phyloP scores from a whole-genome alignment of 768 basidiomycete genomes.

The Chalciporus chontae region DNA sequence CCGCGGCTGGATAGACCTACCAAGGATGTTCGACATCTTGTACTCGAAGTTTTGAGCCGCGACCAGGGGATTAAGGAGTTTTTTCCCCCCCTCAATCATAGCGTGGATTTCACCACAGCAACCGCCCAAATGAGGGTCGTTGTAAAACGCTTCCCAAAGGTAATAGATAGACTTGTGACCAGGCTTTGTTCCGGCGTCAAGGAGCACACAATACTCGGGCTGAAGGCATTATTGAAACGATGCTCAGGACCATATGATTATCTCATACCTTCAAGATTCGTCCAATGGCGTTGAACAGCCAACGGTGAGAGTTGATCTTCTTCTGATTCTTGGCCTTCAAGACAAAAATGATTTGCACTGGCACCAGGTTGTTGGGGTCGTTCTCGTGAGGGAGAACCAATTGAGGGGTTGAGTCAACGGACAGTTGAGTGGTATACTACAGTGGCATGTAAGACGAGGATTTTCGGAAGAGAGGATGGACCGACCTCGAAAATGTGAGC shows the following conservation, averaged over 20 bases:
- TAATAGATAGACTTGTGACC: constrained; percentile 96
- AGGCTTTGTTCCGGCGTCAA: constrained; percentile 96
- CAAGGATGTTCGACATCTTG: constrained; percentile 97
- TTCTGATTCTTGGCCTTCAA: constrained; percentile 94
- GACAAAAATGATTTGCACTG: constrained; percentile 88
- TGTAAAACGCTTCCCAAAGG: constrained; percentile 91
- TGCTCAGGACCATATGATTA: constrained; percentile 13
- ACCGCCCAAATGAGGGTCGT: constrained; percentile 73
- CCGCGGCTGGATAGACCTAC: constrained; percentile 32
- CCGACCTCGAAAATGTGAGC: constrained; percentile 93
- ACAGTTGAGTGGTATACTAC: constrained; percentile 95
- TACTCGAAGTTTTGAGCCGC: constrained; percentile 98
- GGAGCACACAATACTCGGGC: constrained; percentile 89
- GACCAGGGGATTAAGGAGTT: constrained; percentile 87
- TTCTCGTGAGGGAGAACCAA: constrained; percentile 87
- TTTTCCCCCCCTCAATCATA: constrained; percentile 91
- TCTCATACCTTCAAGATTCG: constrained; percentile 60
- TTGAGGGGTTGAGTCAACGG: constrained; percentile 86
- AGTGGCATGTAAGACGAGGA: constrained; percentile 4
- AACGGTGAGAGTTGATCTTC: constrained; percentile 94
- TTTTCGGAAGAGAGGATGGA: constrained; percentile 1
- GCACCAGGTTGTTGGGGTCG: constrained; percentile 89
- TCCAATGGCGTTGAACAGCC: constrained; percentile 94
- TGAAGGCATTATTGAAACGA: constrained; percentile 30
- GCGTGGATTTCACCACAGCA: constrained; percentile 96